phyloP scores from a whole-genome alignment of 2,329 filamentous ascomycete genomes.

The Aureobasidium subglaciale region DNA sequence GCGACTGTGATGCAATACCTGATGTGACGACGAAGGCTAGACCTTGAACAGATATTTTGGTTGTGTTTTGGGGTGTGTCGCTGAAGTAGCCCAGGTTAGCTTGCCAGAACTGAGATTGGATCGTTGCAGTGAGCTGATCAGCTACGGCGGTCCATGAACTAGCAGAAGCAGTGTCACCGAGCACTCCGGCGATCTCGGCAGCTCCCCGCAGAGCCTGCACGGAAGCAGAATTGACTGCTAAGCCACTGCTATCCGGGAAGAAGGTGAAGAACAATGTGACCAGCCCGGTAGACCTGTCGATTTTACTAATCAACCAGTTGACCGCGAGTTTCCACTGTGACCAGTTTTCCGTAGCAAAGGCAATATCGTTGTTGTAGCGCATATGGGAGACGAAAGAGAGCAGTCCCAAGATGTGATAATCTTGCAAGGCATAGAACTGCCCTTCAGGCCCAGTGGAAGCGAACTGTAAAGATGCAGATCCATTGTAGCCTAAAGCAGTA shows the following conservation, averaged over 20 bases:
- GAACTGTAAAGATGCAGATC: not conserved
- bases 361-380: conserved; percentile 20
- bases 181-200: conserved; percentile 25
- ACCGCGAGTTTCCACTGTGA: conserved; percentile 23
- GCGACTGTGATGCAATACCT: conserved; percentile 28
- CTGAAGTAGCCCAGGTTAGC: conserved; percentile 27
- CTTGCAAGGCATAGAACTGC: conserved; percentile 21
- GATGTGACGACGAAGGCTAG: conserved; percentile 31
- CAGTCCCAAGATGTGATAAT: conserved; percentile 29
- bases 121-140: conserved; percentile 20
- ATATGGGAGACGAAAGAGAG: conserved; percentile 26
- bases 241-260: conserved; percentile 27
- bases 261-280: conserved; percentile 20
- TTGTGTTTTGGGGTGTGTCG: conserved; percentile 20
- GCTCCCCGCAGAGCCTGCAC: conserved; percentile 25
- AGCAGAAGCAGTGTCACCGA: conserved; percentile 26
- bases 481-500: not conserved
- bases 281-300: conserved; percentile 25
- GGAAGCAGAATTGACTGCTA: conserved; percentile 23
- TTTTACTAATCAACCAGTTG: conserved; percentile 20
- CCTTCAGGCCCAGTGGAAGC: conserved; percentile 17
- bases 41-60: conserved; percentile 29
- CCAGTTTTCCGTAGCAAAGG: conserved; percentile 22
- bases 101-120: conserved; percentile 32
- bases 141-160: conserved; percentile 22